phyloP scores from a whole-genome alignment of 1,284 basidiomycete species.

The Apiotrichum domesticum region DNA sequence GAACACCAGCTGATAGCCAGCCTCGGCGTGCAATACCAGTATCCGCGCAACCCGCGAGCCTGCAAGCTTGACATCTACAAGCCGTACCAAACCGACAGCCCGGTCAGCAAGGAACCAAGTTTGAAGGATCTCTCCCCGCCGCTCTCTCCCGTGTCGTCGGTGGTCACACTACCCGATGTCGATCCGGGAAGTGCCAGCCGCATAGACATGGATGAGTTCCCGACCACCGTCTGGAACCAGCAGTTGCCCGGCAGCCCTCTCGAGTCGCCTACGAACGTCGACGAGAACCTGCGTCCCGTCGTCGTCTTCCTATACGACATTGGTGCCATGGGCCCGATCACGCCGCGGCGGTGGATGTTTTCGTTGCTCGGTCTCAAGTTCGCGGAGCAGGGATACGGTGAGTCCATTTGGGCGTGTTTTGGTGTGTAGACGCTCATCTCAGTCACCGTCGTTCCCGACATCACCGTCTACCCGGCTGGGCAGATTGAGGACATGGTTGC shows the following conservation, averaged over 20 bases:
- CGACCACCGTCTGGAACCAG: slow-evolving; percentile 10
- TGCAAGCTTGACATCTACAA: slow-evolving; percentile 17
- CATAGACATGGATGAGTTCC: slow-evolving; percentile 11
- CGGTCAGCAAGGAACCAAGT: neutral
- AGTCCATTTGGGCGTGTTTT: neutral
- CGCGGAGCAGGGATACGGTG: slow-evolving; percentile 25
- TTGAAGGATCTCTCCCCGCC: neutral
- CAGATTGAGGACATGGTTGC: slow-evolving; percentile 18
- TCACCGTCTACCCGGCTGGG: slow-evolving; percentile 23
- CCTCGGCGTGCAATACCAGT: slow-evolving; percentile 12
- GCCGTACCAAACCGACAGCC: neutral
- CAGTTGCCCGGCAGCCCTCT: slow-evolving; percentile 11
- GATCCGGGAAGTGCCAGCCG: slow-evolving; percentile 10
- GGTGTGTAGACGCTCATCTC: neutral
- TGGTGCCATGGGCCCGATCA: slow-evolving; percentile 20
- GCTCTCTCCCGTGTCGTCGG: slow-evolving; percentile 9
- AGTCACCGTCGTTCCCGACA: slow-evolving; percentile 25
- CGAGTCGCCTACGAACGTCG: neutral
- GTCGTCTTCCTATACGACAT: slow-evolving; percentile 26
- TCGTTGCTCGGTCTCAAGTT: slow-evolving; percentile 19
- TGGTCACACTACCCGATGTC: slow-evolving; percentile 13
- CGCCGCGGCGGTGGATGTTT: slow-evolving; percentile 20
- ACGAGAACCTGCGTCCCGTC: slow-evolving; percentile 11
- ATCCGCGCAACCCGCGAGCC: neutral
- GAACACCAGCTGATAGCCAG: neutral